phyloP scores from a whole-genome alignment of 495 filamentous ascomycete genomes.

The Aspergillus panamensis region DNA sequence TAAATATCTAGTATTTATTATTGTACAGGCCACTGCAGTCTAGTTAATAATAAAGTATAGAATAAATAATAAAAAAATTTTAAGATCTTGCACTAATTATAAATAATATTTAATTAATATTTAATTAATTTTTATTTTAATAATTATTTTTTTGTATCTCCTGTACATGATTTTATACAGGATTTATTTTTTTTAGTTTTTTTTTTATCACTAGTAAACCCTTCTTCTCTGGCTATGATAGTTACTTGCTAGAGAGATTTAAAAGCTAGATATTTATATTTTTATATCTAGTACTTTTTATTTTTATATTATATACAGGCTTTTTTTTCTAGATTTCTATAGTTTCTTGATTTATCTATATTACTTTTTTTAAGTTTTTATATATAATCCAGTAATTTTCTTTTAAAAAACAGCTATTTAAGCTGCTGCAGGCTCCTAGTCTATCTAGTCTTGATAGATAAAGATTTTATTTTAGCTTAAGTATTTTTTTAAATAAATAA shows the following conservation, averaged over 20 bases:
- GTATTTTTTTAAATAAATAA: background rate
- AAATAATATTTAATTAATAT: background rate
- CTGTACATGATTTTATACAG: too few species aligned
- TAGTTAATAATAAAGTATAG: background rate
- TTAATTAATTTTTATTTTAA: conserved; percentile 5
- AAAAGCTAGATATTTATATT: too few species aligned
- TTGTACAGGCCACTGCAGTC: too few species aligned
- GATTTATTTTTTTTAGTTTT: too few species aligned
- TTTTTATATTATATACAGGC: too few species aligned
- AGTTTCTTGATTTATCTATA: background rate
- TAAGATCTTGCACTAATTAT: too few species aligned
- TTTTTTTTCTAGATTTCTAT: background rate
- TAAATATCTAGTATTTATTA: too few species aligned
- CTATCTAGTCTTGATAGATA: background rate
- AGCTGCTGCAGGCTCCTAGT: background rate
- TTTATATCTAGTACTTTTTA: too few species aligned
- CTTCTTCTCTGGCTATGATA: too few species aligned
- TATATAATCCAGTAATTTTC: background rate
- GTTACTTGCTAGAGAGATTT: too few species aligned
- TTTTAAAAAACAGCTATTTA: background rate
- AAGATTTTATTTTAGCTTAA: background rate
- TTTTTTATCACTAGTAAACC: too few species aligned
- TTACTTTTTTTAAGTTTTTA: background rate
- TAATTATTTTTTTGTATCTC: background rate
- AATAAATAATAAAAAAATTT: too few species aligned